These are phyloP conservation scores for Spathaspora hagerdaliae DNA, from an alignment of 805 yeast species.

Conservation along the genomic window DNA sequence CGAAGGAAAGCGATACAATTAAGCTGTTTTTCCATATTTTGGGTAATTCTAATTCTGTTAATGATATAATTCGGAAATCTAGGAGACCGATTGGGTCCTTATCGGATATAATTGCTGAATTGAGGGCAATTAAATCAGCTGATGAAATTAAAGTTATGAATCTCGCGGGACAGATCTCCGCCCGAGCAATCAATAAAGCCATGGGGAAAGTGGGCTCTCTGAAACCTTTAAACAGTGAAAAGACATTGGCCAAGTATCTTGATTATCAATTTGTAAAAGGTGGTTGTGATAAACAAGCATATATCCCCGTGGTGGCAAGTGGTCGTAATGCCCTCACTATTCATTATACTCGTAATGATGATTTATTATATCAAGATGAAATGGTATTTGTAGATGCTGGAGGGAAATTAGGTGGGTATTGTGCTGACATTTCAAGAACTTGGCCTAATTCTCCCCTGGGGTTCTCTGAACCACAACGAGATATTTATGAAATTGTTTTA, in stretches of 20 bases:
- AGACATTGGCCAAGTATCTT: conserved; percentile 71
- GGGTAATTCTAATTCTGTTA: conserved; percentile 5
- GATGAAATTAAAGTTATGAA: conserved; percentile 79
- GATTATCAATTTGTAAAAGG: conserved; percentile 80
- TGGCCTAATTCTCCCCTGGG: conserved; percentile 82
- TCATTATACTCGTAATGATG: conserved; percentile 93
- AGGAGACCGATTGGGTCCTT: conserved; percentile 43
- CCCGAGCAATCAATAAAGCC: conserved; percentile 80
- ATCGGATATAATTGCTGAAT: conserved; percentile 36
- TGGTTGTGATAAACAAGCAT: conserved; percentile 88
- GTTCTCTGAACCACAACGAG: conserved; percentile 76
- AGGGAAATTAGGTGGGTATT: conserved; percentile 89
- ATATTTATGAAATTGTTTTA: conserved; percentile 83
- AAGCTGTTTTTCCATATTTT: conserved; percentile 14
- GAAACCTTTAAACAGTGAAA: conserved; percentile 59
- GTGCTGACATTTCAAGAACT: conserved; percentile 92
- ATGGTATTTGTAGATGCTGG: conserved; percentile 93
- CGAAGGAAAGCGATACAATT: background rate
- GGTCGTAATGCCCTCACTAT: conserved; percentile 87
- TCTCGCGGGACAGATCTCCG: conserved; percentile 76
- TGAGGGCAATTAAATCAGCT: conserved; percentile 70
- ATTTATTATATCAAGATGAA: conserved; percentile 69
- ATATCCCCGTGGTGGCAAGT: conserved; percentile 94
- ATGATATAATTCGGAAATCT: conserved; percentile 19
- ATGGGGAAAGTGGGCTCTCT: conserved; percentile 50